Conservation (phyloP, 2,329 filamentous ascomycete genomes). For the Trichoderma asperellum region DNA sequence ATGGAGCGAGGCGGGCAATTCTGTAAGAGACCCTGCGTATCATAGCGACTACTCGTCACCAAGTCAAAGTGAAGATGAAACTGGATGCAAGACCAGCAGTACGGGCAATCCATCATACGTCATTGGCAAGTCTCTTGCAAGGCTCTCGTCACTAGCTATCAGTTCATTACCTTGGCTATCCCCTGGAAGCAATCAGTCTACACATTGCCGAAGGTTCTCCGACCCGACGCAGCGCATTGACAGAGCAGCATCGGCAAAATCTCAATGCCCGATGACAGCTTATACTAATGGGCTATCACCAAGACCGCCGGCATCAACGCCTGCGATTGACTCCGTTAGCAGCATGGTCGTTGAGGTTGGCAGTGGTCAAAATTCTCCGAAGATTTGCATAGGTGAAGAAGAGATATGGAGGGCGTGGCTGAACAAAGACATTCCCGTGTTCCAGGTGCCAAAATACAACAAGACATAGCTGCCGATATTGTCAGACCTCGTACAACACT, state of each 20-base stretch:
- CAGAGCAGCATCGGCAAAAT: neutral
- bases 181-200: neutral
- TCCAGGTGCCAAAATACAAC: neutral
- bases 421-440: neutral
- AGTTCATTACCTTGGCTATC: neutral
- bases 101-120: neutral
- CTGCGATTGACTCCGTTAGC: neutral
- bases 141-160: neutral
- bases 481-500: neutral
- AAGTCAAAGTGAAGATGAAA: neutral
- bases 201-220: neutral
- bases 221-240: neutral
- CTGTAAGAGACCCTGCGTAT: constrained; percentile 33
- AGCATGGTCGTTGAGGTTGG: neutral
- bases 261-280: neutral
- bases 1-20: constrained; percentile 39
- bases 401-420: constrained; percentile 13
- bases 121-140: neutral
- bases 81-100: neutral
- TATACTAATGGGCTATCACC: neutral
- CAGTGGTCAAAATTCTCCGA: neutral
- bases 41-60: neutral
- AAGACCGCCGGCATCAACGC: neutral
- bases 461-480: neutral
- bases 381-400: neutral